Conservation (phyloP, 1,284 basidiomycete genomes). For the Rugosomyces carneus region DNA sequence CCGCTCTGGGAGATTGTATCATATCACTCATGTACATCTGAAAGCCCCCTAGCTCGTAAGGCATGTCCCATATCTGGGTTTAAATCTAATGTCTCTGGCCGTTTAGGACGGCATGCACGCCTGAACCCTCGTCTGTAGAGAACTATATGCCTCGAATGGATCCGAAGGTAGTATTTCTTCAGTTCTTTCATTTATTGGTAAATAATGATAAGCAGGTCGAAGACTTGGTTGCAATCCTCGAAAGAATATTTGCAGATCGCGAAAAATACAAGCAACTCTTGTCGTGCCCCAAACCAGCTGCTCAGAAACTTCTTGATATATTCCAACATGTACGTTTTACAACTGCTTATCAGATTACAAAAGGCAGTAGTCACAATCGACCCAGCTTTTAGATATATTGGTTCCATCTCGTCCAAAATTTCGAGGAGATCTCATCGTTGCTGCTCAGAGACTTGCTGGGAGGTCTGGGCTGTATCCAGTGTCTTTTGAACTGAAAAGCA, state of each 20-base stretch:
- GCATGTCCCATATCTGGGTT: too few species aligned
- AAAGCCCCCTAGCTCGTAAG: too few species aligned
- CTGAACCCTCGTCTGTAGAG: too few species aligned
- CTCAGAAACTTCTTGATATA: slow-evolving; percentile 8
- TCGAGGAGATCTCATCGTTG: slow-evolving; percentile 4
- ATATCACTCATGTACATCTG: too few species aligned
- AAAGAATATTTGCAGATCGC: not conserved
- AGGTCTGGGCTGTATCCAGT: slow-evolving; percentile 5
- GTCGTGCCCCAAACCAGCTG: not conserved
- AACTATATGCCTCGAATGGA: too few species aligned
- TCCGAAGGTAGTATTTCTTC: too few species aligned
- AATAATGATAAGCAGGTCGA: not conserved
- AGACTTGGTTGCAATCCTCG: not conserved
- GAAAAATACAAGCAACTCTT: not conserved
- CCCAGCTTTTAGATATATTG: slow-evolving; percentile 1
- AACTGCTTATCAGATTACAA: not conserved
- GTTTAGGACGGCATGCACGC: too few species aligned
- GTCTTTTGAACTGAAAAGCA: slow-evolving; percentile 1
- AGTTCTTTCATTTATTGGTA: too few species aligned
- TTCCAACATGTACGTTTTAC: slow-evolving; percentile 4
- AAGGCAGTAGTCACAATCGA: not conserved
- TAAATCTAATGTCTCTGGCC: too few species aligned
- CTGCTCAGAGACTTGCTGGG: slow-evolving; percentile 5
- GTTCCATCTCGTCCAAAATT: not conserved
- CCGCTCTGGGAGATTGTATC: too few species aligned